Percentiles rank a stretch among this genome's conserved stretches.
phyloP scores from a whole-genome alignment of 1,139 yeast species.

The Yamadazyma mexicana region DNA sequence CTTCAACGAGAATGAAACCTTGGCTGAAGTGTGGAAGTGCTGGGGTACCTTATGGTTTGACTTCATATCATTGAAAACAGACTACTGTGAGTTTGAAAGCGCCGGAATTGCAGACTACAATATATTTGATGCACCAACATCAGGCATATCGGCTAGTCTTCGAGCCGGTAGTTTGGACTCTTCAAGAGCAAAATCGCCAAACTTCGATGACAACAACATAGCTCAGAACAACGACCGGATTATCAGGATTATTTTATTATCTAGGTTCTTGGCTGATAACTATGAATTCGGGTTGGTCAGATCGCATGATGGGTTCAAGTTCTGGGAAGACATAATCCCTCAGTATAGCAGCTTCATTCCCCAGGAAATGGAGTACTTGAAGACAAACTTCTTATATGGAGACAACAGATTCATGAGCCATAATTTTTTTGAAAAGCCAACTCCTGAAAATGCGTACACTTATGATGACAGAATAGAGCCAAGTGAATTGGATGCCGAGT shows the following conservation, averaged over 20 bases:
- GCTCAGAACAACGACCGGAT: constrained; percentile 31
- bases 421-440: constrained; percentile 33
- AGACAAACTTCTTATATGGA: constrained; percentile 38
- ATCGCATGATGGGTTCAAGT: constrained; percentile 45
- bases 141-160: constrained; percentile 51
- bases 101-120: constrained; percentile 58
- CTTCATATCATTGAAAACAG: constrained; percentile 47
- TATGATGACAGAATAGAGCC: constrained; percentile 10
- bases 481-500: constrained; percentile 21
- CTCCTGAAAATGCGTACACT: constrained; percentile 14
- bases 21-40: constrained; percentile 79
- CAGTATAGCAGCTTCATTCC: constrained; percentile 18
- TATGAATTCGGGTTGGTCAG: constrained; percentile 56
- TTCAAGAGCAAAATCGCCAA: constrained; percentile 11
- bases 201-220: constrained; percentile 14
- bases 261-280: constrained; percentile 49
- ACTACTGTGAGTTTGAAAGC: constrained; percentile 49
- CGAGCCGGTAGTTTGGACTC: constrained; percentile 16
- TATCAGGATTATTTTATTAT: constrained; percentile 50
- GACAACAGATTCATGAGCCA: constrained; percentile 47
- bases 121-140: constrained; percentile 64
- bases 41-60: constrained; percentile 88
- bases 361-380: constrained; percentile 13
- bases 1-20: constrained; percentile 57
- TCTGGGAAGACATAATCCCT: constrained; percentile 25